Conservation (phyloP, 176 grass and related monocot species). For the Rhynchospora breviuscula region DNA sequence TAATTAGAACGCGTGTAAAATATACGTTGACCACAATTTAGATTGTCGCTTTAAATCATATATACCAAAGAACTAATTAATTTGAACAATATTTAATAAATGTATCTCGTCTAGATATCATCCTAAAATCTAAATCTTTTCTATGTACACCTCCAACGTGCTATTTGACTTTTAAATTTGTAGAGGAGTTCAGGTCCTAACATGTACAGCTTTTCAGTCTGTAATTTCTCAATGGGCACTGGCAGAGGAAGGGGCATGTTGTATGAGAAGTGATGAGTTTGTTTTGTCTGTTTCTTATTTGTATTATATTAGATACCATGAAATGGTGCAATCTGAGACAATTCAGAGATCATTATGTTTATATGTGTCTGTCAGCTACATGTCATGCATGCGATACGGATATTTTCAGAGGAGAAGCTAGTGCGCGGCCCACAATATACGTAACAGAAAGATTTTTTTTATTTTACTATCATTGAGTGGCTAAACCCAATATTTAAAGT, state of each 20-base stretch:
- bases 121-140: neutral
- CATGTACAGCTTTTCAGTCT: neutral
- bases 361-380: conserved; percentile 8
- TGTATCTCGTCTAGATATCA: neutral
- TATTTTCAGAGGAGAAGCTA: too few species aligned
- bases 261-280: conserved; percentile 1
- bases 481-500: neutral
- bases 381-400: neutral
- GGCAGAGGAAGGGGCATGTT: conserved; percentile 9
- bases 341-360: conserved; percentile 12
- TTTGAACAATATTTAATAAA: neutral
- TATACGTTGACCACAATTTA: neutral
- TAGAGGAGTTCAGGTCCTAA: conserved; percentile 1
- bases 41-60: neutral
- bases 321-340: conserved; percentile 19
- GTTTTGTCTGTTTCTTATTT: conserved; percentile 20
- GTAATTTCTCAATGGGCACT: neutral
- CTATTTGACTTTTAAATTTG: neutral
- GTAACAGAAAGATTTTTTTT: neutral
- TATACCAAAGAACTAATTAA: neutral
- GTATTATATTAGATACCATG: conserved; percentile 21
- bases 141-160: neutral
- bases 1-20: neutral
- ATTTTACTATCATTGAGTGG: neutral
- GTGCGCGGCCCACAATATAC: too few species aligned